Base-by-base conservation (phyloP, 108 stramenopile genomes). In the Fragilariopsis cylindrus region DNA sequence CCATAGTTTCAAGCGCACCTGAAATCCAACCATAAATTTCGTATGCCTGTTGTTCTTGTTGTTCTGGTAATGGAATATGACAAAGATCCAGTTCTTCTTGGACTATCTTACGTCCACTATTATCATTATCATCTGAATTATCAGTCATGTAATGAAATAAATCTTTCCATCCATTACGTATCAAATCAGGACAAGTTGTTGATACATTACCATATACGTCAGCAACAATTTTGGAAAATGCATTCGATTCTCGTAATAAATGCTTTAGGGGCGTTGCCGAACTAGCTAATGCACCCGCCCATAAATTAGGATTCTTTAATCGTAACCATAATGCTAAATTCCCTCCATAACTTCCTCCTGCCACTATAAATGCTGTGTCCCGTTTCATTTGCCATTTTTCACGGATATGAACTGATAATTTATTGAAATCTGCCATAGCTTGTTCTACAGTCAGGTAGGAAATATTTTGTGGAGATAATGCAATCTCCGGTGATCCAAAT, bases 321-420 rank as follows among this genome's bases (percentile, higher is more conserved):
- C 93, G 88, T 48, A 85, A 54, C 85, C 90, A 90, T 7, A 89
- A 40, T 8, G 94, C 88, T 18, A 95, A 81, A 81, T 91, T 95
- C 55, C 92, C 94, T 18, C 90, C 90, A 71, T 95, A 95, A 60
- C 76, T 79, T 12, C 94, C 94, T 4, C 94, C 94, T 64, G 84
- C 88, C 42, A 74, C 82, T 3, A 88, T 65, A 40, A 88, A 77
- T 12, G 82, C 68, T 60, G 82, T 16, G 12, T 43, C 44, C 42
- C 70, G 57, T 13, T 44, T 2, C 55, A 76, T 60, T 7, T 55
- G 55, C 74, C 76, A 78, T 16, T 79, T 67, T 16, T 46, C 30
- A 8, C 82, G 75, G 18, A 90, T 74, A 15, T 74, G 67, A 4
- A 60, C 16, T 4, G 86, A 65, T 8, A 93, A 80, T 5, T 41